These are phyloP conservation scores for Camellia granthamiana DNA, from an alignment of 148 eudicot species.

Conservation along the genomic window DNA sequence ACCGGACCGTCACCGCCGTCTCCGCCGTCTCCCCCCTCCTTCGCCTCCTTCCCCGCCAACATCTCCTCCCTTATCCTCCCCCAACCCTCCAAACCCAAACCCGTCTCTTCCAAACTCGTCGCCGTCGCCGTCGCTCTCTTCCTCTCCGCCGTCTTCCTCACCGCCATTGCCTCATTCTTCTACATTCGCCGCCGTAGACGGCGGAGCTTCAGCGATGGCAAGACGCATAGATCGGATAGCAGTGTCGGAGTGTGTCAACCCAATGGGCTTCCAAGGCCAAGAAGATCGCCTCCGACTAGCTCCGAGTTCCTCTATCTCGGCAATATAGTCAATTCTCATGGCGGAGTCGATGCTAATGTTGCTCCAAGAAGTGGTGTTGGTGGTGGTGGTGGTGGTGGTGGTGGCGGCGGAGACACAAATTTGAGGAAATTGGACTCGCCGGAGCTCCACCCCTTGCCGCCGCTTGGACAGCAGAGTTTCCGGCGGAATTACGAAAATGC, in stretches of 20 bases:
- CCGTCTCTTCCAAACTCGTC: constrained; percentile 51
- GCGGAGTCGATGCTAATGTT: neutral
- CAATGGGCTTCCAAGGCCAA: constrained; percentile 42
- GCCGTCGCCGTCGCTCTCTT: constrained; percentile 54
- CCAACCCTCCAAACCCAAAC: constrained; percentile 51
- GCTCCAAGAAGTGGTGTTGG: constrained; percentile 7
- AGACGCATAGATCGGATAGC: constrained; percentile 34
- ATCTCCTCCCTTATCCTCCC: constrained; percentile 67
- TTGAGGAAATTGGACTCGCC: constrained; percentile 68
- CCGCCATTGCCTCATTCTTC: constrained; percentile 49
- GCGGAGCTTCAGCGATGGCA: constrained; percentile 16
- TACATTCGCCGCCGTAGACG: constrained; percentile 45
- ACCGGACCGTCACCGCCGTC: constrained; percentile 53
- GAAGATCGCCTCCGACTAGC: constrained; percentile 39
- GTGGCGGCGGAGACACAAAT: neutral
- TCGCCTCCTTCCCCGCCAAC: constrained; percentile 83
- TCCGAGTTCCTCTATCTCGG: constrained; percentile 90
- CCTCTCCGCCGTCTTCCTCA: constrained; percentile 44
- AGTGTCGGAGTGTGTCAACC: neutral
- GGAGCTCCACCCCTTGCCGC: constrained; percentile 90
- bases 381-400: neutral
- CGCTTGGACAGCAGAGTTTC: constrained; percentile 35
- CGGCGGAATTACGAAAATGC: constrained; percentile 22
- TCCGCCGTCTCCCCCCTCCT: constrained; percentile 32
- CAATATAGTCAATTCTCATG: constrained; percentile 45